Base-by-base conservation (phyloP, 495 filamentous ascomycete species). In the Podospora sp. region DNA sequence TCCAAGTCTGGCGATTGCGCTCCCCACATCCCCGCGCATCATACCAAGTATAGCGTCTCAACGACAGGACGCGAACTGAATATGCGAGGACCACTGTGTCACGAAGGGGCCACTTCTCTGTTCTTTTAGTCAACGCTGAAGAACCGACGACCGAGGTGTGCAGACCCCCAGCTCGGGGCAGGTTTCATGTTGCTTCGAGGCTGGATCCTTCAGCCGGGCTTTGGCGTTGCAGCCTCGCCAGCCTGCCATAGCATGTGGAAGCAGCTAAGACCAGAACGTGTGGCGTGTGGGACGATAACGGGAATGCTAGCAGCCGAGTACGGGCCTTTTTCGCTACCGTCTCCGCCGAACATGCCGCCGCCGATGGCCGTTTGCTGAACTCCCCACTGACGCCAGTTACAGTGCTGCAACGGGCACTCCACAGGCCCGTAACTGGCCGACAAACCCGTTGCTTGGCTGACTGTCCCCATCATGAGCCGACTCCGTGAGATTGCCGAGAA, bases 401-500 rank as follows among this genome's bases (percentile, higher is more conserved):
- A 33, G 49, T 49, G 62, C 62, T 63, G 53, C 33, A 46, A 46
- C 40, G 11, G 40, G 40, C 40, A 46, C 5, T 46, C 40, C 40
- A 33, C 20, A 55, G 24, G 24, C 52, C 8, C 24, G 33, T 22
- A 49, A 22, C 11, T 40, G 9, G 18, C 25, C 46, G 61, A 36
- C 46, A 21, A 63, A n/a, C 50, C 61, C 46, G 36, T 26, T 63
- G 21, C 24, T 55, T 22, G 49, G 22, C 52, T 63, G 22, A 36
- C 22, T 55, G 21, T 35, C 49, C 49, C 61, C 18, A 40, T 29
- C 55, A 57, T 50, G 29, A 65, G 52, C 52, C 52, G 33, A 36
- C 33, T 56, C 18, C 2, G 62, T 40, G 63, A 65, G 63, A 65
- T 57, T 65, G 63, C 63, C 63, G 51, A 57, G 53, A 27, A 58